Conservation (phyloP, 2,329 filamentous ascomycete genomes). For the Fusarium anguioides region DNA sequence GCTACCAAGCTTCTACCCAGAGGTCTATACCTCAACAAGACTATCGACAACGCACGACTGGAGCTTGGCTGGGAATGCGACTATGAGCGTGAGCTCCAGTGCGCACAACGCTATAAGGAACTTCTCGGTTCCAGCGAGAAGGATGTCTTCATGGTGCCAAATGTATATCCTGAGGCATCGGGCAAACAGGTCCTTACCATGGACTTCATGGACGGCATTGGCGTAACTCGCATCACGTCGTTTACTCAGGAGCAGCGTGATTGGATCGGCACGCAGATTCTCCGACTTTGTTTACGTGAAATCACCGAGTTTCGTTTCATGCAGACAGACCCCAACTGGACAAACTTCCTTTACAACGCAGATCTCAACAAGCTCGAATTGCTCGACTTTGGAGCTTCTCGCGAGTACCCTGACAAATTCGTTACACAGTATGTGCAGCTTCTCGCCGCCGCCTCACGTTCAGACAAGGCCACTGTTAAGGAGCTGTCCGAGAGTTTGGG, state of each 20-base stretch:
- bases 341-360: conserved; percentile 94
- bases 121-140: conserved; percentile 72
- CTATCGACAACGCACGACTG: conserved; percentile 91
- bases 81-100: conserved; percentile 88
- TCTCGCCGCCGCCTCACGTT: conserved; percentile 80
- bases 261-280: conserved; percentile 95
- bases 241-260: conserved; percentile 88
- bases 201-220: conserved; percentile 87
- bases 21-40: conserved; percentile 94
- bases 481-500: conserved; percentile 80
- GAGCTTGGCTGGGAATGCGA: conserved; percentile 98
- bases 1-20: conserved; percentile 91
- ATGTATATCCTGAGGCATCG: conserved; percentile 80
- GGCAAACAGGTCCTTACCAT: conserved; percentile 91
- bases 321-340: conserved; percentile 99
- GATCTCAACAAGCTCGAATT: conserved; percentile 80
- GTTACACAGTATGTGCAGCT: conserved; percentile 83
- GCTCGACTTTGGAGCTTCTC: conserved; percentile 92
- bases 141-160: conserved; percentile 81
- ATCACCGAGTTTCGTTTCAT: conserved; percentile 96
- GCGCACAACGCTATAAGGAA: conserved; percentile 78
- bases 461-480: conserved; percentile 72
- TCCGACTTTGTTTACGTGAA: conserved; percentile 91
- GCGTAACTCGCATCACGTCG: conserved; percentile 81
- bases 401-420: conserved; percentile 85